phyloP scores from a whole-genome alignment of 2,329 filamentous ascomycete species.

The Fusarium redolens region DNA sequence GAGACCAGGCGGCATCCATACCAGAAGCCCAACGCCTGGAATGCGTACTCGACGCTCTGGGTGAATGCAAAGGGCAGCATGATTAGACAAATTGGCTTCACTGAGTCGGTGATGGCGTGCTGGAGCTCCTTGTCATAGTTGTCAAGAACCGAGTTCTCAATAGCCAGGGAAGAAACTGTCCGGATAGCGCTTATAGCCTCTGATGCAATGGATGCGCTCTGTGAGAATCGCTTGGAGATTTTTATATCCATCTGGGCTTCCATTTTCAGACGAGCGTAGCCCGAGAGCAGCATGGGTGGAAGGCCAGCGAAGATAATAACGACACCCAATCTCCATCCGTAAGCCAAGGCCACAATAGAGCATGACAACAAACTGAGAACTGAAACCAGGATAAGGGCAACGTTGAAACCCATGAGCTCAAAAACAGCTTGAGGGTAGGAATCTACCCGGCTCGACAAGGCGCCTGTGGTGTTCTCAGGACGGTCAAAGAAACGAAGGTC shows the following conservation, averaged over 20 bases:
- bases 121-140: constrained; percentile 49
- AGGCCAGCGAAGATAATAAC: constrained; percentile 58
- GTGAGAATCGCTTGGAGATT: constrained; percentile 50
- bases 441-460: constrained; percentile 51
- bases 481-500: constrained; percentile 57
- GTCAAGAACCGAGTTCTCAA: constrained; percentile 51
- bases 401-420: constrained; percentile 57
- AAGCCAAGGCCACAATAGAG: constrained; percentile 56
- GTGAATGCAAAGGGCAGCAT: constrained; percentile 53
- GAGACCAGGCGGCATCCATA: constrained; percentile 53
- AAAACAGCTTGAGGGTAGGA: constrained; percentile 53
- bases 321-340: constrained; percentile 61
- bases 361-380: constrained; percentile 52
- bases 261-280: constrained; percentile 49
- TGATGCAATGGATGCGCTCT: constrained; percentile 56
- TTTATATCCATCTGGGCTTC: constrained; percentile 54
- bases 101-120: constrained; percentile 44
- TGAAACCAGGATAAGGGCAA: constrained; percentile 53
- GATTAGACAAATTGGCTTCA: constrained; percentile 46
- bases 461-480: constrained; percentile 53
- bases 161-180: constrained; percentile 56
- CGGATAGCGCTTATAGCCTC: constrained; percentile 55
- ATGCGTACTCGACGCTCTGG: constrained; percentile 52
- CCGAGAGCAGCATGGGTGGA: constrained; percentile 50
- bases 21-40: constrained; percentile 57